Evolutionary conservation across 2,329 filamentous ascomycete species (phyloP), one percentile per base, ranked within the genome.

Genomic region (Colletotrichum spaethianum): DNA sequence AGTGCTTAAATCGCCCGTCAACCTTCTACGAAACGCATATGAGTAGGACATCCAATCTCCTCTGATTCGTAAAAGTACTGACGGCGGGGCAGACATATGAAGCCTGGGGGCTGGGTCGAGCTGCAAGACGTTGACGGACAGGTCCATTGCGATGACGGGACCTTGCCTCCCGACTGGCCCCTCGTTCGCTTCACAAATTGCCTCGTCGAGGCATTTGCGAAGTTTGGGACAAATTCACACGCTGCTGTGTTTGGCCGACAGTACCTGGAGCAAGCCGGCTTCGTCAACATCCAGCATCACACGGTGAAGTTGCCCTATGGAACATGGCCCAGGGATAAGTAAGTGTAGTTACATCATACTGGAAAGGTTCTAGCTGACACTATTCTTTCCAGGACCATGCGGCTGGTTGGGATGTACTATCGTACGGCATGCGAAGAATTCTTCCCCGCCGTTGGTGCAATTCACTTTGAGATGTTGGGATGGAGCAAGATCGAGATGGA

Each of bases 281-380:
- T 84, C 57, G 76, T 80, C 23, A 82, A 86, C 64, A 77, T 86
- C 4, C 76, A 77, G 4, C 80, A 83, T 36, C 75, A 78, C 23
- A 78, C 80, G 9, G 81, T 82, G 74, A 85, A 87, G 75, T 79
- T 88, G 12, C 87, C 87, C 0, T 81, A 86, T 8, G 86, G 84
- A 20, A 77, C 79, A 0, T 89, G 87, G 87, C 81, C 86, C 0
- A 82, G 79, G 60, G 84, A 89, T 61, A 78, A 81, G 26, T 73
- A n/a, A 59, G 68, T 60, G 31, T 7, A 0, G 4, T 4, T 5
- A 11, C 18, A 5, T 6, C n/a, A 0, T 38, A 33, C 2, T 9
- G 11, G 28, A 4, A 5, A 5, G 14, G 3, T 8, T 20, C 38
- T 6, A 12, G 8, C 52, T 60, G 42, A 61, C 46, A 3, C 14